Percentiles rank a stretch among this genome's conserved stretches.
phyloP scores from a whole-genome alignment of 2,329 filamentous ascomycete genomes.

The Paecilomyces fulvus region DNA sequence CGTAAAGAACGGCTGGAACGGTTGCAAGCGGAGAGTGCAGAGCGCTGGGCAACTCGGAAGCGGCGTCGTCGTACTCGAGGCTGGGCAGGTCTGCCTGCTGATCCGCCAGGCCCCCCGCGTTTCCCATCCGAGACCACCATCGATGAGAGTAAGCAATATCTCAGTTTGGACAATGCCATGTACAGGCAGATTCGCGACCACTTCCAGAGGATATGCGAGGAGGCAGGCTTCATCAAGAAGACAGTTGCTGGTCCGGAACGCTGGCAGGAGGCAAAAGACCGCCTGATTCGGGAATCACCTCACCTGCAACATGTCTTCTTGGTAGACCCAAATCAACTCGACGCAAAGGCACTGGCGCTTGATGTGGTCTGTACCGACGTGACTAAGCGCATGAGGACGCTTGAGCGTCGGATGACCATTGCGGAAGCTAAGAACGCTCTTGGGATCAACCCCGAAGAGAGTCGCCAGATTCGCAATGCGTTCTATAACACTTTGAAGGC shows the following conservation, averaged over 20 bases:
- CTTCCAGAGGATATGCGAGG: slow-evolving; percentile 63
- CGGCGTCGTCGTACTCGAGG: slow-evolving; percentile 59
- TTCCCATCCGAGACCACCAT: slow-evolving; percentile 79
- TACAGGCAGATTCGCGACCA: slow-evolving; percentile 59
- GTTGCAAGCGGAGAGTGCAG: slow-evolving; percentile 51
- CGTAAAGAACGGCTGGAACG: slow-evolving; percentile 46
- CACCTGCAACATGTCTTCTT: slow-evolving; percentile 58
- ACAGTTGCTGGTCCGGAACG: slow-evolving; percentile 62
- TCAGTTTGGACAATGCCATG: slow-evolving; percentile 53
- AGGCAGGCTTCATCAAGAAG: slow-evolving; percentile 63
- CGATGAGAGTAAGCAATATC: slow-evolving; percentile 64
- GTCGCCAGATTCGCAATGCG: slow-evolving; percentile 55
- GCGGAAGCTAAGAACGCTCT: slow-evolving; percentile 66
- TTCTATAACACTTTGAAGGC: slow-evolving; percentile 59
- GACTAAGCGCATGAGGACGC: slow-evolving; percentile 65
- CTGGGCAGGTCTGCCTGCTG: slow-evolving; percentile 60
- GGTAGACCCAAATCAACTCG: slow-evolving; percentile 48
- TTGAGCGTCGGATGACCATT: slow-evolving; percentile 60
- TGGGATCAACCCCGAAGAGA: slow-evolving; percentile 59
- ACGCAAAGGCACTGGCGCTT: slow-evolving; percentile 59
- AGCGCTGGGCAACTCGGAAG: slow-evolving; percentile 56
- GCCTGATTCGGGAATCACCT: slow-evolving; percentile 54
- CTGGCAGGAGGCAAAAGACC: slow-evolving; percentile 64
- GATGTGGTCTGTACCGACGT: slow-evolving; percentile 76
- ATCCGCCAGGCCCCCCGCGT: slow-evolving; percentile 59